A percentile compares a stretch with the other conserved stretches of the same genome.
These are phyloP conservation scores for Aphanomyces invadans DNA, from an alignment of 352 stramenopile species.

Conservation along the genomic window DNA sequence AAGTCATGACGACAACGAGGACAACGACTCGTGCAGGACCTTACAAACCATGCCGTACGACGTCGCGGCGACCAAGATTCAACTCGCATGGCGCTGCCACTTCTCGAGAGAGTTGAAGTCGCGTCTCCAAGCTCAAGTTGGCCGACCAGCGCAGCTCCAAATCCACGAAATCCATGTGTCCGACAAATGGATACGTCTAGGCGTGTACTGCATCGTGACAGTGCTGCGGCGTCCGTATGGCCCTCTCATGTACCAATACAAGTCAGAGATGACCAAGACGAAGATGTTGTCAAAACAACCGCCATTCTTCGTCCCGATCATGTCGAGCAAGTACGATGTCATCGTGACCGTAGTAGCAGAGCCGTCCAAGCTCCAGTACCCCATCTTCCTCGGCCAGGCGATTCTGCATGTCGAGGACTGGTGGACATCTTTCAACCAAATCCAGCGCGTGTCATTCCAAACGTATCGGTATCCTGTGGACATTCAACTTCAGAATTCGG, in stretches of 20 bases:
- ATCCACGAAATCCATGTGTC: conserved; percentile 11
- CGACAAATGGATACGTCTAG: conserved; percentile 9
- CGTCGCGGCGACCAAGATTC: conserved; percentile 1
- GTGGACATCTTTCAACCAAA: neutral
- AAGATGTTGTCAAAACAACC: neutral
- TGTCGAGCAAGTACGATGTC: conserved; percentile 21
- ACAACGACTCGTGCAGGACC: neutral
- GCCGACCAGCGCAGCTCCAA: conserved; percentile 16
- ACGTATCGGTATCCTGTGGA: conserved; percentile 7
- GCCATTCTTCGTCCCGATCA: conserved; percentile 20
- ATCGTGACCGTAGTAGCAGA: conserved; percentile 19
- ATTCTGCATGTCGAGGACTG: conserved; percentile 5
- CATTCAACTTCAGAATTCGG: conserved; percentile 4
- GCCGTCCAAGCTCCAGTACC: neutral
- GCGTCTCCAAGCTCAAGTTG: conserved; percentile 14
- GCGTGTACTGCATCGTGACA: conserved; percentile 5
- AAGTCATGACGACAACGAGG: neutral
- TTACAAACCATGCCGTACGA: neutral
- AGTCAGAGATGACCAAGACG: conserved; percentile 1
- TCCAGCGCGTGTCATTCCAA: neutral
- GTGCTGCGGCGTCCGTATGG: conserved; percentile 17
- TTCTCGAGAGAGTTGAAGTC: neutral
- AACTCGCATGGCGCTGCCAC: conserved; percentile 9
- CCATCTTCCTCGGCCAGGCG: conserved; percentile 16
- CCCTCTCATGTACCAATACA: conserved; percentile 17